Evolutionary conservation across 2,329 filamentous ascomycete genomes (phyloP).

Genomic region (Akanthomyces muscarius): DNA sequence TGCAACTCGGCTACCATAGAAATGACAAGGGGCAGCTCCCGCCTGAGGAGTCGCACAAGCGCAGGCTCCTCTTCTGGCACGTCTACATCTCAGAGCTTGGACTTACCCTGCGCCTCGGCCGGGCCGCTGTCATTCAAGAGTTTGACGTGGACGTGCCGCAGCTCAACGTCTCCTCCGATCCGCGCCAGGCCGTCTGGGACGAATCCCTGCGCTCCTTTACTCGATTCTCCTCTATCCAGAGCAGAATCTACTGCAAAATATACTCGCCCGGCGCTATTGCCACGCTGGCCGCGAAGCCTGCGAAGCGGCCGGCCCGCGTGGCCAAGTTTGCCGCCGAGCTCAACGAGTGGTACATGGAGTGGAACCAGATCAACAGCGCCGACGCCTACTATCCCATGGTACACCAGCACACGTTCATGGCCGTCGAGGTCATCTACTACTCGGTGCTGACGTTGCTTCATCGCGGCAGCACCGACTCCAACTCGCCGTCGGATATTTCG

Average conservation of each 20-base stretch:
- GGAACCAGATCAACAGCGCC: conserved; percentile 19
- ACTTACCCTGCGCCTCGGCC: conserved; percentile 20
- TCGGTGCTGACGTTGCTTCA: conserved; percentile 22
- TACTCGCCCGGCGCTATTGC: conserved; percentile 16
- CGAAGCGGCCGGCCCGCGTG: conserved; percentile 8
- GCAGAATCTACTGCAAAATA: conserved; percentile 19
- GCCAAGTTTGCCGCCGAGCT: conserved; percentile 16
- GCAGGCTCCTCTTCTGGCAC: conserved; percentile 22
- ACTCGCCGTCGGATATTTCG: conserved; percentile 18
- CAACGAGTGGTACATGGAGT: conserved; percentile 18
- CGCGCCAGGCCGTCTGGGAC: conserved; percentile 19
- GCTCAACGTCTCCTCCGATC: conserved; percentile 12
- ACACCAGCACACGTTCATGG: conserved; percentile 19
- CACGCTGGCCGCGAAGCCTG: not conserved
- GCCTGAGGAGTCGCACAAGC: conserved; percentile 14
- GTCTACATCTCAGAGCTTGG: conserved; percentile 21
- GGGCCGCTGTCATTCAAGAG: conserved; percentile 20
- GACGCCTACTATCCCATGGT: conserved; percentile 19
- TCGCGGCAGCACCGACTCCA: conserved; percentile 19
- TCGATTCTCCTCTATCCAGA: conserved; percentile 18
- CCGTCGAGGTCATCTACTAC: conserved; percentile 22
- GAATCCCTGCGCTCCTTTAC: conserved; percentile 14
- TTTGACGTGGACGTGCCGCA: conserved; percentile 20
- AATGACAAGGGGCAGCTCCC: conserved; percentile 16
- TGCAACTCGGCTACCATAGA: conserved; percentile 22